phyloP scores from a whole-genome alignment of 345 rosid species.

The Citrus glauca region DNA sequence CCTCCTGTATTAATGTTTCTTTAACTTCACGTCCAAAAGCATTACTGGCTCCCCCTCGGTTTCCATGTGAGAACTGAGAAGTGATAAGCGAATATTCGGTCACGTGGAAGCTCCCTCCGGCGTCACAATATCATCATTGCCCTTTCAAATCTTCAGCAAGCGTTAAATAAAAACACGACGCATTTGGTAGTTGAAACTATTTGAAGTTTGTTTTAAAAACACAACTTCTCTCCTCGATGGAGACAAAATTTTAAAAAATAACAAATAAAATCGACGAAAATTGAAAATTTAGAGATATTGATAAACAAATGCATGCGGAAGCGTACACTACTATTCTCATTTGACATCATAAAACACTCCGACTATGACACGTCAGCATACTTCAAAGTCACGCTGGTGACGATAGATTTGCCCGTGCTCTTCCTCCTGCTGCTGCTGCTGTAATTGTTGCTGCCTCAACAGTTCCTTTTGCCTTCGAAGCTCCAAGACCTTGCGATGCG shows the following conservation, averaged over 20 bases:
- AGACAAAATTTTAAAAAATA: background rate
- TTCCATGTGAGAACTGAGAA: conserved; percentile 2
- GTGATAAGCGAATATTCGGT: conserved; percentile 13
- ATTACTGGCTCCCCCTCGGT: background rate
- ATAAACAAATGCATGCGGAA: background rate
- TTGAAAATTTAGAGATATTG: background rate
- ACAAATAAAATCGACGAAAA: background rate
- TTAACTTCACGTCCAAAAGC: background rate
- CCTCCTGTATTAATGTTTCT: background rate
- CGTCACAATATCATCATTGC: background rate
- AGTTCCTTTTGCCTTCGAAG: conserved; percentile 71
- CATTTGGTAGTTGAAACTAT: conserved; percentile 13
- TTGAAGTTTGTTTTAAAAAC: background rate
- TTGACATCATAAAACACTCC: background rate
- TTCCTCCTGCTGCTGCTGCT: conserved; percentile 7
- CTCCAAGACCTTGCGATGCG: conserved; percentile 84
- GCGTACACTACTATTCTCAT: background rate
- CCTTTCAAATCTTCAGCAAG: background rate
- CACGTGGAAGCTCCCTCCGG: conserved; percentile 23
- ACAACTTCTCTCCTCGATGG: background rate
- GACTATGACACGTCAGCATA: conserved; percentile 34
- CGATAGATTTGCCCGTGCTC: conserved; percentile 21
- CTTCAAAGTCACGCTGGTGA: conserved; percentile 38
- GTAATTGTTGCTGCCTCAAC: conserved; percentile 24
- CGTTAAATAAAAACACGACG: background rate